These are phyloP conservation scores for Neonothopanus nambi DNA, from an alignment of 1,284 basidiomycete species.

Conservation along the genomic window DNA sequence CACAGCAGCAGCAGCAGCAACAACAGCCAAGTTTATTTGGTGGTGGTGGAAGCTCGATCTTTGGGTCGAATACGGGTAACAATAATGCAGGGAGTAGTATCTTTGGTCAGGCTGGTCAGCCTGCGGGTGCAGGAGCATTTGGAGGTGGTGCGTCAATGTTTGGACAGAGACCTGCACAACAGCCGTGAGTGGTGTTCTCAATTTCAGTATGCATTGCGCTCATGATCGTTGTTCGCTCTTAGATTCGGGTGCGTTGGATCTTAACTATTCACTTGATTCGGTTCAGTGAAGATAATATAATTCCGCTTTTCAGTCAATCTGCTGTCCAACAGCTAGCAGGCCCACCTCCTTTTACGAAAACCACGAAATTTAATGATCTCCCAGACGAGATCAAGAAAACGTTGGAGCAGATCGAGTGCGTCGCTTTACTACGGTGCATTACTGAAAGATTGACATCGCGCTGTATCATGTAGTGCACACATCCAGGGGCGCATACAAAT, in stretches of 20 bases:
- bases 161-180: slow-evolving; percentile 36
- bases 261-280: not conserved
- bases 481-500: slow-evolving; percentile 80
- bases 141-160: too few relatives aligned
- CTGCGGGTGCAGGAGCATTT: too few relatives aligned
- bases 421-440: slow-evolving; percentile 2
- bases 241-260: slow-evolving; percentile 11
- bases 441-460: not conserved
- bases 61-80: slow-evolving; percentile 30
- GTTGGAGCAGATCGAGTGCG: slow-evolving; percentile 75
- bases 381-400: slow-evolving; percentile 66
- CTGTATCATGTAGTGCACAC: slow-evolving; percentile 53
- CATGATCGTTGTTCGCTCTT: not conserved
- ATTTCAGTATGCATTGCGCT: not conserved
- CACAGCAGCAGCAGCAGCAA: slow-evolving; percentile 18
- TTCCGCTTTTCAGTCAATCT: slow-evolving; percentile 13
- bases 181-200: slow-evolving; percentile 26
- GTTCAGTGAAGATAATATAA: not conserved
- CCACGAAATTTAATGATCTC: slow-evolving; percentile 83
- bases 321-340: slow-evolving; percentile 24
- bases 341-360: slow-evolving; percentile 61
- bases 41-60: slow-evolving; percentile 23
- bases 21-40: slow-evolving; percentile 32
- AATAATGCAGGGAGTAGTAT: slow-evolving; percentile 12
- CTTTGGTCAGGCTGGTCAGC: slow-evolving; percentile 19